A percentile compares a stretch with the other conserved stretches of the same genome.
phyloP scores from a whole-genome alignment of 306 rosid genomes.

The Cicer cuneatum region DNA sequence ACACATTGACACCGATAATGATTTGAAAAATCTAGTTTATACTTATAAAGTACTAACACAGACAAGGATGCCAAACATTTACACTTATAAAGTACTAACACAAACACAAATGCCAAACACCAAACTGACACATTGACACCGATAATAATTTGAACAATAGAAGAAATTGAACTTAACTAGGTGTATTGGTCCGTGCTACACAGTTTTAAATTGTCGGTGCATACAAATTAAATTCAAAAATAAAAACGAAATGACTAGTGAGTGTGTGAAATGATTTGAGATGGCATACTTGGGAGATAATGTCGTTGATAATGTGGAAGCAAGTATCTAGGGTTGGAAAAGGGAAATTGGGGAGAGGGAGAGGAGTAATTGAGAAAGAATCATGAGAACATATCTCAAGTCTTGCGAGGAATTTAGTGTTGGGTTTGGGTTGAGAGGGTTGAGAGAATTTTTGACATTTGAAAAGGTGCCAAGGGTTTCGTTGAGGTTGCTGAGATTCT shows the following conservation, averaged over 20 bases:
- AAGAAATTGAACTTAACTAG: too few relatives aligned
- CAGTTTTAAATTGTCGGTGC: not conserved
- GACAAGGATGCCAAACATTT: too few relatives aligned
- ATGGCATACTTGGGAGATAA: conserved; percentile 53
- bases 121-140: too few relatives aligned
- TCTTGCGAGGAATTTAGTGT: conserved; percentile 59
- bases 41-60: too few relatives aligned
- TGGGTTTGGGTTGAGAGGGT: not conserved
- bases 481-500: conserved; percentile 45
- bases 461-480: conserved; percentile 64
- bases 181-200: too few relatives aligned
- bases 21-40: too few relatives aligned
- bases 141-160: too few relatives aligned
- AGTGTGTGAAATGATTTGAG: too few relatives aligned
- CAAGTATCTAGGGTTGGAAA: conserved; percentile 61
- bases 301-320: conserved; percentile 49
- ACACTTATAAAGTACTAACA: too few relatives aligned
- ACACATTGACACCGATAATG: too few relatives aligned
- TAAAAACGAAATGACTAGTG: too few relatives aligned
- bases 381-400: conserved; percentile 83
- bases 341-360: conserved; percentile 39
- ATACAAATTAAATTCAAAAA: not conserved
- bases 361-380: conserved; percentile 69
- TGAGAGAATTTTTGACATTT: conserved; percentile 70
- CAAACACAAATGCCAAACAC: too few relatives aligned